Conservation (phyloP, 2,329 filamentous ascomycete genomes). For the Diaporthe aspalathi region DNA sequence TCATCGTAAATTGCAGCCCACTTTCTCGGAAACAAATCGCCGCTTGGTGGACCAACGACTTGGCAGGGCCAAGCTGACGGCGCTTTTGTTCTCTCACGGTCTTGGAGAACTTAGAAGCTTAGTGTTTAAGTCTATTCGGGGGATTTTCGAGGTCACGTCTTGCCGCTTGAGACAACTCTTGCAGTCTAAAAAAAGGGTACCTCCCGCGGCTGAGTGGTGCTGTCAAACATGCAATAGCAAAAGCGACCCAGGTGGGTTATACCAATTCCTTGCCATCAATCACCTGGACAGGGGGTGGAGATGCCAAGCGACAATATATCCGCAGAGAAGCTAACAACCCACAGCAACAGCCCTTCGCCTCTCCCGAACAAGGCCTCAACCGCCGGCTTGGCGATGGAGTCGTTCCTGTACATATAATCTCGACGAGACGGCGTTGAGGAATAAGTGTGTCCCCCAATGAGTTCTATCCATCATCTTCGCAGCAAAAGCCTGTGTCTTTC, state of each 20-base stretch:
- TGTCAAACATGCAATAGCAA: neutral
- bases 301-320: slow-evolving; percentile 16
- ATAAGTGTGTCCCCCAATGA: neutral
- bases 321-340: slow-evolving; percentile 1
- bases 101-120: neutral
- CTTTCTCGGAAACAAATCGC: slow-evolving; percentile 21
- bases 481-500: slow-evolving; percentile 4
- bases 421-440: neutral
- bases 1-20: slow-evolving; percentile 25
- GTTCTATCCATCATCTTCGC: slow-evolving; percentile 9
- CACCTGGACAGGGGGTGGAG: slow-evolving; percentile 5
- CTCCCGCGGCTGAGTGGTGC: neutral
- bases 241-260: neutral
- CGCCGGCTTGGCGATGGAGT: slow-evolving; percentile 19
- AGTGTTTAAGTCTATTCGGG: neutral
- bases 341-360: slow-evolving; percentile 7
- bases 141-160: neutral
- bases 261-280: neutral
- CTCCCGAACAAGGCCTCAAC: neutral
- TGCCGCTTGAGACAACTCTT: no score
- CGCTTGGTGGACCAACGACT: neutral
- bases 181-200: no score
- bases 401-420: slow-evolving; percentile 8
- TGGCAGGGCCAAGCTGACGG: neutral
- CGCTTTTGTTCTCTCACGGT: neutral